A percentile compares a stretch with the other conserved stretches of the same genome.
phyloP scores from a whole-genome alignment of 371 early-diverging fungal genomes.

The Hamiltosporidium magnivora region DNA sequence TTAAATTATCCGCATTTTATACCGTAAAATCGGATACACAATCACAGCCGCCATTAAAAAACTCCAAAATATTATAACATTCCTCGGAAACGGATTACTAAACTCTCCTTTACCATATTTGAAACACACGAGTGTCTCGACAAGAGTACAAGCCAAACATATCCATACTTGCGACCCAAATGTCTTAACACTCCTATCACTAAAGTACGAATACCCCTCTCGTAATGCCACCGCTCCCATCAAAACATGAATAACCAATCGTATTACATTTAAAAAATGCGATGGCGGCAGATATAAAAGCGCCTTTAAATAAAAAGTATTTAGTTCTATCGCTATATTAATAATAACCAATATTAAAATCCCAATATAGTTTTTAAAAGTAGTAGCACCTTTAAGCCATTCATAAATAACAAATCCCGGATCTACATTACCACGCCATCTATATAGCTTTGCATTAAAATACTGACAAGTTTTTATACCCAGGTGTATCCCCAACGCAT shows the following conservation, averaged over 20 bases:
- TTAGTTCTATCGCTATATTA: constrained; percentile 65
- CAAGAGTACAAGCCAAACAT: constrained; percentile 66
- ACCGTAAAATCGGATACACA: too few species aligned
- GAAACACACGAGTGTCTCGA: constrained; percentile 70
- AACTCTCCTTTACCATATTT: constrained; percentile 76
- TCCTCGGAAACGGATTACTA: constrained; percentile 62
- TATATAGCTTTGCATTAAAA: constrained; percentile 64
- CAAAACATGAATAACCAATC: constrained; percentile 67
- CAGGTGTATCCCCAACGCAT: constrained; percentile 75
- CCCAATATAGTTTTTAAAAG: constrained; percentile 65
- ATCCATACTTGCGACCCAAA: constrained; percentile 70
- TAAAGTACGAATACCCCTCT: constrained; percentile 73
- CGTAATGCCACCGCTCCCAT: constrained; percentile 69
- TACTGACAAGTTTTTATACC: constrained; percentile 89
- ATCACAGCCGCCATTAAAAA: too few species aligned
- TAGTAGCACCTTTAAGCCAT: constrained; percentile 69
- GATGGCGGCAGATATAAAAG: constrained; percentile 79
- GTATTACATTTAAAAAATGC: constrained; percentile 65
- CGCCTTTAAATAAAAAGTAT: constrained; percentile 78
- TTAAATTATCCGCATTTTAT: too few species aligned
- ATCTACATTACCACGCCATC: constrained; percentile 57
- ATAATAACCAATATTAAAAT: constrained; percentile 58
- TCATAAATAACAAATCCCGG: constrained; percentile 80
- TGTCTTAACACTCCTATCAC: constrained; percentile 62
- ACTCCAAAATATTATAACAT: constrained; percentile 66